Evolutionary conservation across 2,329 filamentous ascomycete species (phyloP).

Genomic region (Blastomyces silverae): DNA sequence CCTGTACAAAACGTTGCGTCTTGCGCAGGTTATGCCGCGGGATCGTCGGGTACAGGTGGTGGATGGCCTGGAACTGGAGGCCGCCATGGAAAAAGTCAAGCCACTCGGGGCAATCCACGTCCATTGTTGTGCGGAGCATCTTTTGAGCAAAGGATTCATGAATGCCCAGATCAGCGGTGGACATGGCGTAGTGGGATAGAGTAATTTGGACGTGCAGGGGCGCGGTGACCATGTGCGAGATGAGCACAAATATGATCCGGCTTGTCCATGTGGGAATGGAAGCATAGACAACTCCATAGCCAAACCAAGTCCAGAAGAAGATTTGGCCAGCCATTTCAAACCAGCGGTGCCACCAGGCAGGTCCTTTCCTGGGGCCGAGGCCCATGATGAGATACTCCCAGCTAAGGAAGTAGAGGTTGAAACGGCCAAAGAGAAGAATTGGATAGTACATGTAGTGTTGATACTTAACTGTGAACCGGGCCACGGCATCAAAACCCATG

Average conservation of each 20-base stretch:
- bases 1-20: conserved; percentile 66
- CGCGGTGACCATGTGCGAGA: conserved; percentile 73
- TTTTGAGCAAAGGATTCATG: conserved; percentile 82
- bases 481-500: conserved; percentile 68
- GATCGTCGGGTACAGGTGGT: conserved; percentile 75
- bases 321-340: conserved; percentile 66
- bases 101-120: conserved; percentile 80
- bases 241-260: conserved; percentile 65
- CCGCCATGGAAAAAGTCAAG: conserved; percentile 85
- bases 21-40: conserved; percentile 75
- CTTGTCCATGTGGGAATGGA: conserved; percentile 61
- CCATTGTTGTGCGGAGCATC: conserved; percentile 90
- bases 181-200: conserved; percentile 88
- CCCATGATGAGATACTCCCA: conserved; percentile 69
- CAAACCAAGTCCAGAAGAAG: conserved; percentile 82
- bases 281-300: conserved; percentile 70
- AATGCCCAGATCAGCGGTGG: conserved; percentile 73
- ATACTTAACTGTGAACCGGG: conserved; percentile 60
- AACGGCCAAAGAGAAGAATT: conserved; percentile 69
- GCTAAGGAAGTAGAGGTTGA: conserved; percentile 77
- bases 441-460: conserved; percentile 81
- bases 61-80: conserved; percentile 80
- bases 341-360: conserved; percentile 74
- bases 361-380: conserved; percentile 64
- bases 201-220: conserved; percentile 85